Evolutionary conservation across 2,329 filamentous ascomycete species (phyloP).

Genomic region (Aspergillus pseudoterreus): DNA sequence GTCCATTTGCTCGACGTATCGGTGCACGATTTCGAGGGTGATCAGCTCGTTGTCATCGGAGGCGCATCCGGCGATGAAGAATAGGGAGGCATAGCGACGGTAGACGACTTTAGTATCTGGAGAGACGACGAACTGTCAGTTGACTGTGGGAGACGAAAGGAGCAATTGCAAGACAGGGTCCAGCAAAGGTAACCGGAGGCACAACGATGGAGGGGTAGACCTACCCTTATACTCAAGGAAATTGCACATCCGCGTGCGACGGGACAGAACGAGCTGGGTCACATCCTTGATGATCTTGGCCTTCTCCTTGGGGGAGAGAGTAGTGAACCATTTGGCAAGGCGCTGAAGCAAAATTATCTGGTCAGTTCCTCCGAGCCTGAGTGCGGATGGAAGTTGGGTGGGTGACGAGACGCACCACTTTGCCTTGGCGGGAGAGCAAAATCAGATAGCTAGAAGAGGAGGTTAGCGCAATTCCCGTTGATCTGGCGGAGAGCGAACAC

Average conservation of each 20-base stretch:
- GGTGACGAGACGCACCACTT: slow-evolving; percentile 72
- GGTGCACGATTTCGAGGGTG: slow-evolving; percentile 96
- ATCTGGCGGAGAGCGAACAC: slow-evolving; percentile 5
- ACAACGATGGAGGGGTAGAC: slow-evolving; percentile 5
- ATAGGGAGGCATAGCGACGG: slow-evolving; percentile 95
- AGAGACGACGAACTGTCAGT: slow-evolving; percentile 11
- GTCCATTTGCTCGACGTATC: slow-evolving; percentile 99
- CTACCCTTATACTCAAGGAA: slow-evolving; percentile 98
- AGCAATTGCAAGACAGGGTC: background rate
- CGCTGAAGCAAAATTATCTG: slow-evolving; percentile 58
- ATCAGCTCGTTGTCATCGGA: slow-evolving; percentile 98
- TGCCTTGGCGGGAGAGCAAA: slow-evolving; percentile 94
- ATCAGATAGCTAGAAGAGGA: slow-evolving; percentile 77
- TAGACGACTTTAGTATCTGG: slow-evolving; percentile 98
- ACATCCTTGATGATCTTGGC: slow-evolving; percentile 99
- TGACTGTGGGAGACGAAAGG: background rate
- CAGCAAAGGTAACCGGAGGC: background rate
- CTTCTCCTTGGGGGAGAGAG: slow-evolving; percentile 94
- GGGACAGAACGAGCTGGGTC: slow-evolving; percentile 90
- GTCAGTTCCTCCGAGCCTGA: slow-evolving; percentile 21
- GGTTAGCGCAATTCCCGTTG: slow-evolving; percentile 16
- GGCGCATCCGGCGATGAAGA: slow-evolving; percentile 97
- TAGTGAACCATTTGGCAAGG: slow-evolving; percentile 99
- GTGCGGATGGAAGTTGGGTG: slow-evolving; percentile 31
- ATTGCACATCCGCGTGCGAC: slow-evolving; percentile 98